Conservation (phyloP, 768 basidiomycete species). For the Chlorophyllum brunneum region DNA sequence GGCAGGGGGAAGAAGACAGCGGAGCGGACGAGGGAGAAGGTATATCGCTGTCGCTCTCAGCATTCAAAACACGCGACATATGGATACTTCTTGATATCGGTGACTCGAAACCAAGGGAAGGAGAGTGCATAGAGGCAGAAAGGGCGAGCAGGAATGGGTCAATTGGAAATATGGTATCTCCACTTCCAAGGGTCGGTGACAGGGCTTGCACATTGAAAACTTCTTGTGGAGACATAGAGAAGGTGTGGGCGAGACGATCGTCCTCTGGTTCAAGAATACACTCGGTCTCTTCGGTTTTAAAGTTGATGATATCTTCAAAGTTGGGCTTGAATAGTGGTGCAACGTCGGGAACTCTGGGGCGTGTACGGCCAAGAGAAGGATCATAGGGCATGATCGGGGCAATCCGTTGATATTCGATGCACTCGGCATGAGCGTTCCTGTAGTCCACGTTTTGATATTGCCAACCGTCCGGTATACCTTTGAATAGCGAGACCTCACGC, state of each 20-base stretch:
- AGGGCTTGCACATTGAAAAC: neutral
- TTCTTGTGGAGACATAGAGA: neutral
- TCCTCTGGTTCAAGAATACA: neutral
- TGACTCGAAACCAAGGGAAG: neutral
- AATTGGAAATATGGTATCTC: neutral
- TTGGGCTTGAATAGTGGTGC: conserved; percentile 31
- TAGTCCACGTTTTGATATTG: conserved; percentile 36
- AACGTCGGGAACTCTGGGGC: conserved; percentile 38
- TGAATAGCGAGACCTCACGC: conserved; percentile 44
- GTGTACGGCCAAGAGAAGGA: conserved; percentile 15
- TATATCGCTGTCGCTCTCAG: neutral
- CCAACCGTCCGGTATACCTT: conserved; percentile 46
- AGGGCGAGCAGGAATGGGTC: conserved; percentile 10
- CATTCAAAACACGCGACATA: neutral
- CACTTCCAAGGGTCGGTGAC: neutral
- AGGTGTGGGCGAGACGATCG: neutral
- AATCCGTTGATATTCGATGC: conserved; percentile 22
- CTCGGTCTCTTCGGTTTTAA: conserved; percentile 12
- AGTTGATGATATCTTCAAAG: conserved; percentile 16
- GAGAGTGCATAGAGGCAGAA: conserved; percentile 2
- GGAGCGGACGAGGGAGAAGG: neutral
- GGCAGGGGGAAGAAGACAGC: neutral
- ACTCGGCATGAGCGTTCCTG: conserved; percentile 31
- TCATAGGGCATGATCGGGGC: conserved; percentile 16
- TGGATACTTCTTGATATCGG: neutral